Evolutionary conservation across 306 rosid genomes (phyloP), one percentile per base, ranked within the genome.

Genomic region (Sindora glabra): DNA sequence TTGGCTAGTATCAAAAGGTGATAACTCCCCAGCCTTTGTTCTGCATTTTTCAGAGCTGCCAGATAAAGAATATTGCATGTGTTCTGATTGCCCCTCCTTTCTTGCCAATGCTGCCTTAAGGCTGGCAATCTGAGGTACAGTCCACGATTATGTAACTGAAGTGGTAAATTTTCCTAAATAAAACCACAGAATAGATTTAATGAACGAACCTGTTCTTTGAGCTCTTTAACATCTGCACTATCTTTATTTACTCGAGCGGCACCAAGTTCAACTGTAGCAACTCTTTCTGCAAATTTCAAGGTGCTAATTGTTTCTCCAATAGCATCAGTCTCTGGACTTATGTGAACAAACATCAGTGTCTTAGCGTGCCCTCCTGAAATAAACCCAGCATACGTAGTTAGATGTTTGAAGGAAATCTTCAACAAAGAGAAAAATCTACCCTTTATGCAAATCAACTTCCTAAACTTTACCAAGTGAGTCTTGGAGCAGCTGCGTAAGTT

Each of bases 281-380:
- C 97, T 69, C 97, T 73, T 72, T 91, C 97, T 58, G 97, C 97
- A 74, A 91, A 91, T 77, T 91, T 91, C 36, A 91, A 80, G 23
- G 97, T 91, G 74, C 97, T 91, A 9, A 91, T 75, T 41, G 96
- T 83, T 75, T 91, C 97, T 65, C 91, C 84, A 59, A 70, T 5
- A 30, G 95, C 89, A 62, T 91, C 91, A 10, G 80, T 62, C 81
- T 85, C 97, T 0, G 96, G 97, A 64, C 97, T 87, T 42, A 91
- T 79, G 83, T 91, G 97, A 74, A 91, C 95, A 74, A 91, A 91
- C 97, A 91, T 91, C 19, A 91, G 77, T 15, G 96, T 91, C 73
- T 91, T 91, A 57, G 97, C 97, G 66, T 91, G 96, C 39, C 97
- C 97, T 45, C 97, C 97, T 91, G 71, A 54, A 76, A 77, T 60